Evolutionary conservation across 176 grass and related monocot species (phyloP).

Genomic region (Oryza glumipatula): DNA sequence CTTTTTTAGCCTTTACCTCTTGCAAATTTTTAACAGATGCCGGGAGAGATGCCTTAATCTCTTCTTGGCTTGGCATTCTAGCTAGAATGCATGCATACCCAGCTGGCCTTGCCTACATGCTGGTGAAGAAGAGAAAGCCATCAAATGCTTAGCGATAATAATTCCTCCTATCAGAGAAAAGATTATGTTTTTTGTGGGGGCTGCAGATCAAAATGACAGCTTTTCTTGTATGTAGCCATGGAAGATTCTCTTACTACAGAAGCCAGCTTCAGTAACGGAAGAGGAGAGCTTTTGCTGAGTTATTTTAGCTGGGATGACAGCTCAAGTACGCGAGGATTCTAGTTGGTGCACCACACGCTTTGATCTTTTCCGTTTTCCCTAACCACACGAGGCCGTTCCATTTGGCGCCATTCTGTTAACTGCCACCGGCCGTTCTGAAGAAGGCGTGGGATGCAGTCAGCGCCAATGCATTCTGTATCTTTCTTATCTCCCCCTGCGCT

Average conservation of each 20-base stretch:
- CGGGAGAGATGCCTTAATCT: not conserved
- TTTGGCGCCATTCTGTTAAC: conserved; percentile 68
- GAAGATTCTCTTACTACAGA: not conserved
- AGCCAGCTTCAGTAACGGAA: not conserved
- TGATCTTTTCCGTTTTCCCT: conserved; percentile 24
- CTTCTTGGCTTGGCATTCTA: not conserved
- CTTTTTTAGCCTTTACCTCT: not conserved
- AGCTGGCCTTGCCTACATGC: not conserved
- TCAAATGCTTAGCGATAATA: not conserved
- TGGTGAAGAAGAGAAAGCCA: conserved; percentile 8
- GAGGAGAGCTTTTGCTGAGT: not conserved
- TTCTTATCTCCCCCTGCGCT: not conserved
- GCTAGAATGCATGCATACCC: not conserved
- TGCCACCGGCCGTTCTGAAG: conserved; percentile 24
- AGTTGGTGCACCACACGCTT: conserved; percentile 55
- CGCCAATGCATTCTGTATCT: not conserved
- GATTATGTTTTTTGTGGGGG: not conserved
- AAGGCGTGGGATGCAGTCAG: conserved; percentile 9
- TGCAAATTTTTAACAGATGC: conserved; percentile 6
- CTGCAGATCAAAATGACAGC: not conserved
- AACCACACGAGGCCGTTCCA: conserved; percentile 52
- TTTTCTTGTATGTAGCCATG: not conserved
- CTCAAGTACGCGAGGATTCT: conserved; percentile 65
- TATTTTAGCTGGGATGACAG: conserved; percentile 63
- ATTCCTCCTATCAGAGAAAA: not conserved